Base-by-base conservation (phyloP, 2,329 filamentous ascomycete species). In the Cyclaneusma minus region DNA sequence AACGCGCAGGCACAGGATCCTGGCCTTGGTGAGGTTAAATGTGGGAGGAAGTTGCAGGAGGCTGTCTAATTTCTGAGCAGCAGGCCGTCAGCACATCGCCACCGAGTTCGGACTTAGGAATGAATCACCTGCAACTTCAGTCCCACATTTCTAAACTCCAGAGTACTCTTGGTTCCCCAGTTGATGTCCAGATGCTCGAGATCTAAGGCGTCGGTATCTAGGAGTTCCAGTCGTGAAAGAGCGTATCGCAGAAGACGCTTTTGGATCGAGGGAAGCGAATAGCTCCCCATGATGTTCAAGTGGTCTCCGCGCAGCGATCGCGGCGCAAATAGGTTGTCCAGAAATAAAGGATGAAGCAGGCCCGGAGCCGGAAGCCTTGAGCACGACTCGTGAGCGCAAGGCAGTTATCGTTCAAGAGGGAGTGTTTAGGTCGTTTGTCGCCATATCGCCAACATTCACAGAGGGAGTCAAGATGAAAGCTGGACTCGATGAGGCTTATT, bases 221-320 rank as follows among this genome's bases (percentile, higher is more conserved):
- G 68, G 29, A 94, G 63, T 40, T 92, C 84, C 32, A 93, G 63
- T 31, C 76, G 73, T 13, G 78, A 77, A 21, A 98, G 60, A 25
- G 76, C 82, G 58, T 89, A 93, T 39, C 82, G 76, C 37, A 95
- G 66, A 42, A 95, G 64, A 50, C 78, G 74, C 64, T 89, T 92
- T 56, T 85, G 81, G 61, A 92, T 82, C 40, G 70, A 80, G 36
- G 83, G 74, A 44, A 89, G 67, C 18, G 8, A 20, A 45, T 11
- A 35, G 11, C 37, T 34, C 18, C 40, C 38, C n/a, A 49, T 39
- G 30, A 46, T 48, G 28, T 44, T 48, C 24, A n/a, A n/a, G n/a
- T n/a, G n/a, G n/a, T n/a, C n/a, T n/a, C n/a, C n/a, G n/a, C n/a
- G n/a, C n/a, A n/a, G n/a, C n/a, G n/a, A n/a, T n/a, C n/a, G n/a